Evolutionary conservation across 345 rosid species (phyloP).

Genomic region (Brassica rapa): DNA sequence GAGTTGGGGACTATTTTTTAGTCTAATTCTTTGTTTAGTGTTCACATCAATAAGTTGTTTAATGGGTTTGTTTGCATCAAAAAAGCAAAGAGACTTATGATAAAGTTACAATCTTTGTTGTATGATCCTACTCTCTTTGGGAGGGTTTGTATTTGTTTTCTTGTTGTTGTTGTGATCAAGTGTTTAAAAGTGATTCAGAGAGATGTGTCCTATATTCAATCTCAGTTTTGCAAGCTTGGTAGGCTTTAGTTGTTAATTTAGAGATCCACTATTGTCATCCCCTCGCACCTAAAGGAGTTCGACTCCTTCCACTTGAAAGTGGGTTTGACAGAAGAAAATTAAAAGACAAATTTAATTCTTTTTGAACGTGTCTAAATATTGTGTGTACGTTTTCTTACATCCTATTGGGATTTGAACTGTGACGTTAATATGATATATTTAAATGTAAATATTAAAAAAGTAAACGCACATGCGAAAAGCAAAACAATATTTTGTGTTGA

Average conservation of each 20-base stretch:
- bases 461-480: not conserved
- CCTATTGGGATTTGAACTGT: constrained; percentile 10
- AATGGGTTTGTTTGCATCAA: constrained; percentile 23
- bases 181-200: constrained; percentile 1
- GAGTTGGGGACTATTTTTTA: constrained; percentile 23
- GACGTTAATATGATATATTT: not conserved
- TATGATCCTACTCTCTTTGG: constrained; percentile 11
- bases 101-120: constrained; percentile 24
- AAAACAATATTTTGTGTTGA: not conserved
- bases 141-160: not conserved
- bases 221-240: not conserved
- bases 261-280: not conserved
- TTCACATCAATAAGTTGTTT: constrained; percentile 17
- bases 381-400: constrained; percentile 6
- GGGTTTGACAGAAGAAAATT: not conserved
- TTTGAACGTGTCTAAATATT: not conserved
- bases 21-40: constrained; percentile 32
- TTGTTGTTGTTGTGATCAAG: not conserved
- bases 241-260: not conserved
- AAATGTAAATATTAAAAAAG: not conserved
- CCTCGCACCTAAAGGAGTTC: not conserved
- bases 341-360: not conserved
- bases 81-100: constrained; percentile 24
- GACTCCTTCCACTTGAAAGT: not conserved
- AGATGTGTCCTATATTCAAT: constrained; percentile 1